Conservation (phyloP, 495 filamentous ascomycete genomes). For the Evansstolkia leycettana region DNA sequence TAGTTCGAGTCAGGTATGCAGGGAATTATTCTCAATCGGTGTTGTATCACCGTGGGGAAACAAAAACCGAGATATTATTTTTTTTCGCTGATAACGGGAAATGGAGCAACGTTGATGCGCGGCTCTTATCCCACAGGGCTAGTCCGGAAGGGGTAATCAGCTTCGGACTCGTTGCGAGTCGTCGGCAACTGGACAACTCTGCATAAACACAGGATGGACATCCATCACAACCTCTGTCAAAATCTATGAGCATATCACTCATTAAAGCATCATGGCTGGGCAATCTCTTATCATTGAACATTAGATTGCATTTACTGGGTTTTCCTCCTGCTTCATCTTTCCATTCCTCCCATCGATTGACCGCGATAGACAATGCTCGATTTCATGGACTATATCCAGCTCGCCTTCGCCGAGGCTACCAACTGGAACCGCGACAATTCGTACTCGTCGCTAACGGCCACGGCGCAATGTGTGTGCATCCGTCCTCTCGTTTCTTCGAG, state of each 20-base stretch:
- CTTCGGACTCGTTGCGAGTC: slow-evolving; percentile 4
- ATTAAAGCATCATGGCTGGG: not conserved
- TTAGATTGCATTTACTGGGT: too few relatives aligned
- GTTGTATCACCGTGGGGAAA: not conserved
- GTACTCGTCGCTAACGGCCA: slow-evolving; percentile 78
- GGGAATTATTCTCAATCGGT: slow-evolving; percentile 7
- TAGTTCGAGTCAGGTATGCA: slow-evolving; percentile 5
- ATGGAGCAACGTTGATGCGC: slow-evolving; percentile 26
- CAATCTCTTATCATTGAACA: too few relatives aligned
- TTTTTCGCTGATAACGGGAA: slow-evolving; percentile 21
- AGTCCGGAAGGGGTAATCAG: slow-evolving; percentile 25
- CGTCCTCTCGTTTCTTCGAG: slow-evolving; percentile 43
- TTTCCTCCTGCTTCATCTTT: too few relatives aligned
- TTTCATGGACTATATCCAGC: slow-evolving; percentile 97
- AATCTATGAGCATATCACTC: too few relatives aligned
- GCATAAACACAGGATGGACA: too few relatives aligned
- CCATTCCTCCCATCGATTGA: not conserved
- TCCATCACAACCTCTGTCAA: too few relatives aligned
- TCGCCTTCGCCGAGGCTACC: slow-evolving; percentile 77
- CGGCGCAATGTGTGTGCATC: slow-evolving; percentile 53
- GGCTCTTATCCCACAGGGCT: slow-evolving; percentile 24
- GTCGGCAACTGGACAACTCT: not conserved
- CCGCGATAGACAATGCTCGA: slow-evolving; percentile 74
- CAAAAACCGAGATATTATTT: not conserved
- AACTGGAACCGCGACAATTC: slow-evolving; percentile 89